Evolutionary conservation across 257 asterid species (phyloP).

Genomic region (Capsicum chinense): DNA sequence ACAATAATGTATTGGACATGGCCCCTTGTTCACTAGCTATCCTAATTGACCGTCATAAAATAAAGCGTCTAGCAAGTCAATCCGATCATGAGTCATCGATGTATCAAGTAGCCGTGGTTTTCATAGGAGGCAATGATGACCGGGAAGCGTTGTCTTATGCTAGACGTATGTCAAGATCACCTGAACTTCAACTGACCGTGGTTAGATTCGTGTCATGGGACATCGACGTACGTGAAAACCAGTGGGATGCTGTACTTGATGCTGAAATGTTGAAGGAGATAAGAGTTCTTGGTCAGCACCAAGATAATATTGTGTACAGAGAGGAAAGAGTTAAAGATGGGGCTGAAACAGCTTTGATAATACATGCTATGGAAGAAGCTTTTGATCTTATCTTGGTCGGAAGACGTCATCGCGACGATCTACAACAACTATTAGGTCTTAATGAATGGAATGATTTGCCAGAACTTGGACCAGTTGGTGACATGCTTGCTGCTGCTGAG

Average conservation of each 20-base stretch:
- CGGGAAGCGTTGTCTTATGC: constrained; percentile 80
- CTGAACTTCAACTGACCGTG: constrained; percentile 57
- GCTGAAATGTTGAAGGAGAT: constrained; percentile 73
- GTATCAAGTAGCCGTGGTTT: constrained; percentile 61
- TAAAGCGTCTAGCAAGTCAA: constrained; percentile 34
- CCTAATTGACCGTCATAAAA: constrained; percentile 77
- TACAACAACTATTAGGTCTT: constrained; percentile 67
- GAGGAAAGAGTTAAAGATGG: constrained; percentile 89
- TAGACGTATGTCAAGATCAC: constrained; percentile 63
- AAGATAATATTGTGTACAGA: constrained; percentile 62
- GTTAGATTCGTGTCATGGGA: constrained; percentile 75
- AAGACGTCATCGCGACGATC: constrained; percentile 67
- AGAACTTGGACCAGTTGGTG: constrained; percentile 82
- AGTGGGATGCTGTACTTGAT: constrained; percentile 88
- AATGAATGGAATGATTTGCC: constrained; percentile 84
- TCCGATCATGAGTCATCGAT: constrained; percentile 29
- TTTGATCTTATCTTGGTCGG: constrained; percentile 84
- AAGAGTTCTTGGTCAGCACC: constrained; percentile 58
- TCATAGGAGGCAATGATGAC: constrained; percentile 87
- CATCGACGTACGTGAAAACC: constrained; percentile 53
- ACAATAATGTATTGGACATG: constrained; percentile 63
- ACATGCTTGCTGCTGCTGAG: constrained; percentile 76
- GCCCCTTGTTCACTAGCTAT: constrained; percentile 87
- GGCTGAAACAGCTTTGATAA: constrained; percentile 73
- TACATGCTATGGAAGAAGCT: constrained; percentile 68